Evolutionary conservation across 257 asterid species (phyloP).

Genomic region (Solanum sejunctum): DNA sequence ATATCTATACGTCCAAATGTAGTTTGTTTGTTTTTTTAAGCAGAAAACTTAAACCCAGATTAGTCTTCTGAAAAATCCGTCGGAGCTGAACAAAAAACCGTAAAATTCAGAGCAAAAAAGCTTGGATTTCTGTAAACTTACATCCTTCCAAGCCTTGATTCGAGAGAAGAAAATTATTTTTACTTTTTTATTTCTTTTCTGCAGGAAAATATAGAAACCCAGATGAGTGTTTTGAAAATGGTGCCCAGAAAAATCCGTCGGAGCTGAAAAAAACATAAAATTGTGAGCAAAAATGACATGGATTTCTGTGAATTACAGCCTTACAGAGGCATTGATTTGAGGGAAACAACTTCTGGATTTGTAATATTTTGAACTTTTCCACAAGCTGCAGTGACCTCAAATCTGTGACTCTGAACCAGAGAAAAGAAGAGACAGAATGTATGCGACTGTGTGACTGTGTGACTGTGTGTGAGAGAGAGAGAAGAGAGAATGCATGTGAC

Average conservation of each 20-base stretch:
- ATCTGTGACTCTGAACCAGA: not conserved
- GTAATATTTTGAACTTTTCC: not conserved
- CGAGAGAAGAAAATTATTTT: not conserved
- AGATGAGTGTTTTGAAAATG: not conserved
- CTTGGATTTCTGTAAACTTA: too few species aligned
- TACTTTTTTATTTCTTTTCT: not conserved
- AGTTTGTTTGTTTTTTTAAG: too few species aligned
- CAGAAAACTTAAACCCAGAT: too few species aligned
- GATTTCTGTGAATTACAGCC: not conserved
- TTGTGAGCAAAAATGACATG: not conserved
- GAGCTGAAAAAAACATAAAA: not conserved
- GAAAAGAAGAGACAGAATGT: not conserved
- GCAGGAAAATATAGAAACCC: not conserved
- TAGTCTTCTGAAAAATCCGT: too few species aligned
- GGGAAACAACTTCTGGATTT: not conserved
- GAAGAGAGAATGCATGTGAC: not conserved
- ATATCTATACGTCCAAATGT: too few species aligned
- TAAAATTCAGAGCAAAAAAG: too few species aligned
- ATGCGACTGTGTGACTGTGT: too few species aligned
- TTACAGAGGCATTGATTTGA: not conserved
- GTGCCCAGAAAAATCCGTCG: not conserved
- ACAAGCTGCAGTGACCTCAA: not conserved
- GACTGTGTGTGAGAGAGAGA: not conserved
- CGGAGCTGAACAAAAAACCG: too few species aligned
- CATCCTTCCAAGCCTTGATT: too few species aligned